These are phyloP conservation scores for Clohesyomyces aquaticus DNA, from an alignment of 495 filamentous ascomycete species.

Conservation along the genomic window DNA sequence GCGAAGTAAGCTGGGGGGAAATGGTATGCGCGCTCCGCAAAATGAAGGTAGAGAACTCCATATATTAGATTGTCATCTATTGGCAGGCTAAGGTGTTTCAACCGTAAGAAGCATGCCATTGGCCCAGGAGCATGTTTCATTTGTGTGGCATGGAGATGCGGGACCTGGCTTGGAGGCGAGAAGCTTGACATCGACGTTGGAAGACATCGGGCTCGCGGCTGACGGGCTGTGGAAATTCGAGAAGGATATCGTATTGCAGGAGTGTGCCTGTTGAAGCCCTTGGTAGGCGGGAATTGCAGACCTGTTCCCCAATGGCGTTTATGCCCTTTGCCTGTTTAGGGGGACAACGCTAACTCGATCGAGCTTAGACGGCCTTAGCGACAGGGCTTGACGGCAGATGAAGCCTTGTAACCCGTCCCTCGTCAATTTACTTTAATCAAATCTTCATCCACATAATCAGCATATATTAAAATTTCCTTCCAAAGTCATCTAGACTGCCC, in stretches of 20 bases:
- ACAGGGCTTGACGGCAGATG: constrained; percentile 21
- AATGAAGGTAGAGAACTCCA: constrained; percentile 7
- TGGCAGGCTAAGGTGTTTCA: constrained; percentile 28
- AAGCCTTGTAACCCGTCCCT: constrained; percentile 35
- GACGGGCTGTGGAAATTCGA: constrained; percentile 28
- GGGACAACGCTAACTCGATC: constrained; percentile 12
- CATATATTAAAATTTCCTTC: constrained; percentile 27
- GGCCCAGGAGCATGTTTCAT: constrained; percentile 17
- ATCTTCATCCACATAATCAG: constrained; percentile 17
- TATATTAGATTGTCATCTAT: constrained; percentile 36
- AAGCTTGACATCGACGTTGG: constrained; percentile 15
- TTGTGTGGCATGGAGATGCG: constrained; percentile 15
- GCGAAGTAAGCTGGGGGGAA: constrained; percentile 10
- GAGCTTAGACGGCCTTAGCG: constrained; percentile 21
- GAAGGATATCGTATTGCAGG: constrained; percentile 25
- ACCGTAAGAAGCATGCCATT: constrained; percentile 20
- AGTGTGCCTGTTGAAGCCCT: constrained; percentile 10
- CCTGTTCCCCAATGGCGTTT: background rate
- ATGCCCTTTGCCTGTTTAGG: background rate
- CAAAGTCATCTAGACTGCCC: constrained; percentile 31
- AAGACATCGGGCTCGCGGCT: background rate
- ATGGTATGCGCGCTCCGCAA: background rate
- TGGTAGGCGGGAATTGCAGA: constrained; percentile 24
- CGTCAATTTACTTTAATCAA: constrained; percentile 41
- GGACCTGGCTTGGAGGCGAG: constrained; percentile 14